These are phyloP conservation scores for Acacia confusa DNA, from an alignment of 306 rosid species.

Conservation along the genomic window DNA sequence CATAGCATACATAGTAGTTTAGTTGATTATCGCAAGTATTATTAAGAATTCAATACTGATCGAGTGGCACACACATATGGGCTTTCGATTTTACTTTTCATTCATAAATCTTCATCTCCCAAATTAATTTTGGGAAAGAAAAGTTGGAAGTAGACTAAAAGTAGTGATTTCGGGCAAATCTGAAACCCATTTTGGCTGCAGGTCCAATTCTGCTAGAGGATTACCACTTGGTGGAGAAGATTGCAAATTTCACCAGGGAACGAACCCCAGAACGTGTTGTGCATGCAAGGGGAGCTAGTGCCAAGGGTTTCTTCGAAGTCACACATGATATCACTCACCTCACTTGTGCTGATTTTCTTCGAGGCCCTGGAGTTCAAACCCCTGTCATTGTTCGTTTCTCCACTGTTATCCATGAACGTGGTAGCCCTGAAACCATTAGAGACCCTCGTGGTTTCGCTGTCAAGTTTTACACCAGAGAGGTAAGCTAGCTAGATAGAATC, in stretches of 20 bases:
- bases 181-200: constrained; percentile 29
- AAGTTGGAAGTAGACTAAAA: neutral
- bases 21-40: neutral
- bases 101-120: neutral
- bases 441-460: neutral
- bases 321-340: constrained; percentile 87
- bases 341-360: constrained; percentile 91
- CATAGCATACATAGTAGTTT: neutral
- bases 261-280: constrained; percentile 94
- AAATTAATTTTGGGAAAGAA: neutral
- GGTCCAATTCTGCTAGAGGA: constrained; percentile 97
- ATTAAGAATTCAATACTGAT: neutral
- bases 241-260: constrained; percentile 87
- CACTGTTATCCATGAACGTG: constrained; percentile 95
- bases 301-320: constrained; percentile 98
- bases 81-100: neutral
- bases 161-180: neutral
- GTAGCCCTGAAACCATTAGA: constrained; percentile 81
- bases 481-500: too few species aligned
- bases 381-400: constrained; percentile 94
- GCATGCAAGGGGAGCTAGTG: constrained; percentile 99
- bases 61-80: neutral
- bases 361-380: constrained; percentile 96
- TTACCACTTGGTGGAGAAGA: constrained; percentile 90
- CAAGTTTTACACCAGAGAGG: neutral